Evolutionary conservation across 495 filamentous ascomycete species (phyloP), one percentile per base, ranked within the genome.

Genomic region (Neurospora sp.): DNA sequence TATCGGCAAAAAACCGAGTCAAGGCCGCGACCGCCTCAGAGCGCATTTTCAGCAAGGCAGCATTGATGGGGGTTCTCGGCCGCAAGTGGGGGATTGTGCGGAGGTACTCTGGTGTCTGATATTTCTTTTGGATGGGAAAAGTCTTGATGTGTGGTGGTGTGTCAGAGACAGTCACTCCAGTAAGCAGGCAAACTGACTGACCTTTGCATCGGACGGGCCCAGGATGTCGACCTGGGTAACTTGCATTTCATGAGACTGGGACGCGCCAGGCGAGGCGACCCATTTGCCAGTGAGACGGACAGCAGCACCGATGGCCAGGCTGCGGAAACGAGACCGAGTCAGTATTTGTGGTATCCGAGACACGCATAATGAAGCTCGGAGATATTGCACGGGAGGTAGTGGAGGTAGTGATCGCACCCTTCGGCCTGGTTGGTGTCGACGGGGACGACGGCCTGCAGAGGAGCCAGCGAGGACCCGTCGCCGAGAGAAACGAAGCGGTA

Each of bases 41-140:
- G 75, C 96, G 90, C 74, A 98, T 86, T 68, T 92, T 92, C 31
- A 97, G 84, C 72, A 97, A 84, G 39, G 92, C 83, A 20, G 94
- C 86, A 79, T 97, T 93, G 82, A 92, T 84, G 1, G 94, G 93
- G 38, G 93, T 90, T 78, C 96, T 92, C 41, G 92, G 79, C 73
- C 96, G 93, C 70, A 99, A 88, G 82, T 99, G 96, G 42, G 95
- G 94, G 41, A 97, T 86, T 38, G 91, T 92, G 53, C 96, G 91
- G 69, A 99, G 88, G 80, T 91, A 98, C 77, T 98, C 94, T 71
- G 91, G 83, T 37, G 89, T 94, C 73, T 97, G 94, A 75, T 93
- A 97, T 80, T 98, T 97, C 81, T 96, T 96, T 80, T 97, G 94
- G 53, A 98, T 88, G 3, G 95, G 94, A 78, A 91, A 96, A 71